Evolutionary conservation across 2,329 filamentous ascomycete genomes (phyloP).

Genomic region (Pezicula carpinea): DNA sequence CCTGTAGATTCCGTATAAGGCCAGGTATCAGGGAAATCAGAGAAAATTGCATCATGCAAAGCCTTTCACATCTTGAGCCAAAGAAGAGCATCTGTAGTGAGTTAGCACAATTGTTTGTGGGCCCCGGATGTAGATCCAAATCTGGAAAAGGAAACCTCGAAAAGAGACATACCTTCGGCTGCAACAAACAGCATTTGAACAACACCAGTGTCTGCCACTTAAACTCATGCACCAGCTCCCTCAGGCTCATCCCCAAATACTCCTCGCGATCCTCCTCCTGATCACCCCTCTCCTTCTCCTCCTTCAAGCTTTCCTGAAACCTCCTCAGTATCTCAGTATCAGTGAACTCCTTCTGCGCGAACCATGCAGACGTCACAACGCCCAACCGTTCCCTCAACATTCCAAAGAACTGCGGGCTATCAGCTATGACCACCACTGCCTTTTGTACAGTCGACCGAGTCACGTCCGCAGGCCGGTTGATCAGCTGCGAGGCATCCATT

Average conservation of each 20-base stretch:
- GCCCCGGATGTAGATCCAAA: neutral
- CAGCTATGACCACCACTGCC: conserved; percentile 90
- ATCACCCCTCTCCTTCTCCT: conserved; percentile 61
- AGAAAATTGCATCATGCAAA: conserved; percentile 99
- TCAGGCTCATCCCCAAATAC: conserved; percentile 81
- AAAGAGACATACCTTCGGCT: conserved; percentile 70
- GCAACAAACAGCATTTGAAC: conserved; percentile 87
- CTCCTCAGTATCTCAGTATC: conserved; percentile 85
- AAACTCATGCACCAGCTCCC: conserved; percentile 91
- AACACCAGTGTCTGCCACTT: conserved; percentile 91
- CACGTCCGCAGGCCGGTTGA: conserved; percentile 79
- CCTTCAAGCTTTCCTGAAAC: conserved; percentile 83
- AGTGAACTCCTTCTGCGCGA: conserved; percentile 87
- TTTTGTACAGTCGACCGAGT: conserved; percentile 98
- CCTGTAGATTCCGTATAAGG: conserved; percentile 84
- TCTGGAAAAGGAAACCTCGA: neutral
- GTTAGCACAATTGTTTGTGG: conserved; percentile 2
- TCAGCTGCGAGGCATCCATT: conserved; percentile 72
- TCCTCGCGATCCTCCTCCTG: conserved; percentile 74
- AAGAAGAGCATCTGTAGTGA: conserved; percentile 87
- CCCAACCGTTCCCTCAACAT: conserved; percentile 85
- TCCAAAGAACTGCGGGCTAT: conserved; percentile 85
- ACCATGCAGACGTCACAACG: conserved; percentile 93
- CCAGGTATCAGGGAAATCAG: conserved; percentile 93
- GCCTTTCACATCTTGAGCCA: conserved; percentile 86